Base-by-base conservation (phyloP, 2,329 filamentous ascomycete genomes). In the Ambrosiella beaveri region DNA sequence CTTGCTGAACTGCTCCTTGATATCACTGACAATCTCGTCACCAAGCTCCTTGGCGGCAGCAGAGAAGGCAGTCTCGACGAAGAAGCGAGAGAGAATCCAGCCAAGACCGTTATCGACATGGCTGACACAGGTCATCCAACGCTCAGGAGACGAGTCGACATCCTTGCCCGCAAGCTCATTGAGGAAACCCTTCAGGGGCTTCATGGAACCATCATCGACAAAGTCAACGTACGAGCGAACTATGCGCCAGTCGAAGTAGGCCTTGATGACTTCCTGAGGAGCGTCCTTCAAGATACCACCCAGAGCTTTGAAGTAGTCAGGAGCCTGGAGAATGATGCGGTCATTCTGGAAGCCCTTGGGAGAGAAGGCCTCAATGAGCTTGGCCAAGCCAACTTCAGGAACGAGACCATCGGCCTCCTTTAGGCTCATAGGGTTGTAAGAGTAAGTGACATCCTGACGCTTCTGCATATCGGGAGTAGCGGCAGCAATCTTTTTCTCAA, bases 61-160 rank as follows among this genome's bases (percentile, higher is more conserved):
- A 0, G 81, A 80, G 64, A 87, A 88, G 1, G 82, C 76, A 54
- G 79, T 79, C 61, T 86, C 77, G 1, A 87, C 74, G 62, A 82
- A 88, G 70, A 87, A 86, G 19, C 82, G 78, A 65, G 81, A 84
- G 13, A 86, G 69, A 54, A 85, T 82, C 82, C 83, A 87, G 1
- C 77, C 77, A 19, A 87, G 66, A 4, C 77, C 75, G 19, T 68
- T 66, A 62, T 85, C 80, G 4, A 83, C 74, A 39, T 75, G 73
- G 7, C 66, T 66, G 36, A 86, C 74, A 63, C 84, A 87, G 6
- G 74, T 81, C 63, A 82, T 75, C 82, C 82, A 86, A 54, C 82
- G 74, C 64, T 86, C 84, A 12, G 79, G 70, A 17, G 73, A 74
- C 1, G 81, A 78, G 56, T 84, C 74, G 0, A 81, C 76, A 57